A percentile compares a stretch with the other conserved stretches of the same genome.
Evolutionary conservation across 164 flowering plant genomes (phyloP).

Genomic region (Malania oleifera): DNA sequence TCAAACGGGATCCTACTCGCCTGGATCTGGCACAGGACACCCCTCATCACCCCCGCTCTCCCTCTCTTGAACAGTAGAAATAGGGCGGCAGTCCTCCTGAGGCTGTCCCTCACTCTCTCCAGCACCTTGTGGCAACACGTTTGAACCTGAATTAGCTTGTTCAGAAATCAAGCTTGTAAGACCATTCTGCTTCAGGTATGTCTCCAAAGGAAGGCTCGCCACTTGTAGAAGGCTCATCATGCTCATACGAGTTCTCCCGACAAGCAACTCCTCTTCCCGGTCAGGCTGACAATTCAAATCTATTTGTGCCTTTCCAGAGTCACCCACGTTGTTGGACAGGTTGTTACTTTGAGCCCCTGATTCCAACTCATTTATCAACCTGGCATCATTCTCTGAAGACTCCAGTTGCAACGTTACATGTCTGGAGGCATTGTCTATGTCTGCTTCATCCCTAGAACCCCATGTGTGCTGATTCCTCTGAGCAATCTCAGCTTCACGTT

Average conservation of each 20-base stretch:
- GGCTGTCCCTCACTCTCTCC: slow-evolving; percentile 37
- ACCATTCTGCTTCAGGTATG: slow-evolving; percentile 71
- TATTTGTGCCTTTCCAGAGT: slow-evolving; percentile 35
- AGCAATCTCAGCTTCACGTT: slow-evolving; percentile 75
- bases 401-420: slow-evolving; percentile 18
- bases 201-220: slow-evolving; percentile 69
- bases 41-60: slow-evolving; percentile 35
- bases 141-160: slow-evolving; percentile 39
- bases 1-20: slow-evolving; percentile 21
- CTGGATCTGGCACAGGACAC: slow-evolving; percentile 25
- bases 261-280: slow-evolving; percentile 39
- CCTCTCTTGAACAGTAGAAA: slow-evolving; percentile 23
- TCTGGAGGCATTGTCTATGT: slow-evolving; percentile 43
- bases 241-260: slow-evolving; percentile 36
- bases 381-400: slow-evolving; percentile 30
- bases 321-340: slow-evolving; percentile 19
- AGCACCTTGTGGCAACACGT: slow-evolving; percentile 25
- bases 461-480: slow-evolving; percentile 32
- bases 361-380: slow-evolving; percentile 29
- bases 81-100: slow-evolving; percentile 24
- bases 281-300: slow-evolving; percentile 72
- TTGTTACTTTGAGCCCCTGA: slow-evolving; percentile 26
- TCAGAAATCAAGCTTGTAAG: slow-evolving; percentile 58
- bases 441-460: slow-evolving; percentile 41
- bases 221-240: slow-evolving; percentile 71